Evolutionary conservation across 1,139 yeast genomes (phyloP), one percentile per base, ranked within the genome.

Genomic region (Geotrichum cucujoidarum): DNA sequence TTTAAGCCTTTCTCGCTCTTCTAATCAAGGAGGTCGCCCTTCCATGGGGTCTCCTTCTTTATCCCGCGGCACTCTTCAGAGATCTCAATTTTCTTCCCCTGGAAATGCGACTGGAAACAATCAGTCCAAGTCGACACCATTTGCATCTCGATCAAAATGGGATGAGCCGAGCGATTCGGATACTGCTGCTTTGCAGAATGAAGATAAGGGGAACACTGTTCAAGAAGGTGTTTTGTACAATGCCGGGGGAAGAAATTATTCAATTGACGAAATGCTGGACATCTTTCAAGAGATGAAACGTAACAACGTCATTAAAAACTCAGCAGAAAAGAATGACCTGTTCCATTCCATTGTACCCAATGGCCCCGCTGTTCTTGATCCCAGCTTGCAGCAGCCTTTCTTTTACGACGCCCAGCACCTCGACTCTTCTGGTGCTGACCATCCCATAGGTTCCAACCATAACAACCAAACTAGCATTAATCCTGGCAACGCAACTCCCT

Each of bases 181-280:
- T 10, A 7, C 29, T 13, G 17, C 16, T 13, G 35, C 30, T 17
- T n/a, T n/a, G n/a, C 36, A 36, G 11, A 31, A 37, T 5, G 36
- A 41, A 20, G 44, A 48, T 8, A 42, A 32, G 14, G 11, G 14
- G 18, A 44, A 36, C 2, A 11, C 41, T 18, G 8, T 22, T 38
- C 8, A 36, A 18, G 47, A 45, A 16, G 16, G 24, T 30, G 45
- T 45, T 13, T 31, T 46, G 22, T 25, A 32, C 29, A 57, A 57
- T 35, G 48, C 49, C 1, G 56, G 57, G n/a, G 66, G 69, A 17
- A 53, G 55, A 33, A 58, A 53, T 42, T 80, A 80, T 56, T 60
- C 76, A 13, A 68, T 78, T 63, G 73, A 74, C 31, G 80, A 80
- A 54, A 74, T 80, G 55, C 71, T 80, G 52, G 68, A 72, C 33